Evolutionary conservation across 306 rosid species (phyloP), one percentile per base, ranked within the genome.

Genomic region (Notholithocarpus densiflorus): DNA sequence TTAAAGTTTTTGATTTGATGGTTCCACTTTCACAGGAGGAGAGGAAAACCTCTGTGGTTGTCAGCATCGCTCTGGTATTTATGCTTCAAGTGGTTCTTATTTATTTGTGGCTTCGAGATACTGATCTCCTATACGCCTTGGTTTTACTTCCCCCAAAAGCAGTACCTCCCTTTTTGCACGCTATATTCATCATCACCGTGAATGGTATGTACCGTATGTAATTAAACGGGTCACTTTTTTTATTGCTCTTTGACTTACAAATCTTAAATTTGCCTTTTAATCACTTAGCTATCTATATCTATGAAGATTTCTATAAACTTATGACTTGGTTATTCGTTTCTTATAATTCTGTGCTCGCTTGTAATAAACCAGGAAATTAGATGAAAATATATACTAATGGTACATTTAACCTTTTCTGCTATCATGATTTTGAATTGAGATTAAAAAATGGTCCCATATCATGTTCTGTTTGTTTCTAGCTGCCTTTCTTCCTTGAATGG

Each of bases 141-240:
- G 84, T 87, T 80, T 87, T 95, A 91, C 92, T 91, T 88, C 99
- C 99, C 76, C 99, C 97, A 73, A 89, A 86, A 86, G 87, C 79
- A 4, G 91, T 91, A 85, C 99, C 96, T 21, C 98, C 98, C 9
- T 95, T 95, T 59, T 93, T 98, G 99, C 99, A 93, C 59, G 99
- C 97, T 13, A 87, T 93, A 73, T 93, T 91, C 78, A 84, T 91
- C 85, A 90, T 95, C 85, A 83, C 88, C 90, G 92, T 95, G 79
- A 95, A 95, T 84, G 99, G 99, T 93, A 76, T 74, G 80, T 32
- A 19, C 8, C 12, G 11, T 40, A 40, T 40, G 11, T 3, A 48
- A 13, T 12, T 45, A 26, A 66, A 1, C 52, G 3, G 14, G 3
- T 13, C 53, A 48, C 53, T 13, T 4, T 23, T 34, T 29, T 66